These are phyloP conservation scores for Wickerhamomyces queroliae DNA, from an alignment of 805 yeast species.

Conservation along the genomic window DNA sequence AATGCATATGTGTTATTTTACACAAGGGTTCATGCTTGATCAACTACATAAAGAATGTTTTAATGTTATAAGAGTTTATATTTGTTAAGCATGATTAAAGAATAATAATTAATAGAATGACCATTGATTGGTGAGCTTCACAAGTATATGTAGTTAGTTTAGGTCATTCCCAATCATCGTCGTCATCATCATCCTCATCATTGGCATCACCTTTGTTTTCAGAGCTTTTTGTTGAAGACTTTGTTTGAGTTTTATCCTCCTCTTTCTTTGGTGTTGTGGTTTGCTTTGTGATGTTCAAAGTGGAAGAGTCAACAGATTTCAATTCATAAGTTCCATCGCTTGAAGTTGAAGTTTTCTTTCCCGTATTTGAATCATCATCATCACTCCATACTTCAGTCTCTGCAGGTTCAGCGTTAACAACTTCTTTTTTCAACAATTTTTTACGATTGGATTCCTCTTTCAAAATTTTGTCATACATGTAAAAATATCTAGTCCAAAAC, in stretches of 20 bases:
- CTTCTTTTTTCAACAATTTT: slow-evolving; percentile 41
- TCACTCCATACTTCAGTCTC: slow-evolving; percentile 42
- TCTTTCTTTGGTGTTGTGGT: slow-evolving; percentile 5
- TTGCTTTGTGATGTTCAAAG: slow-evolving; percentile 24
- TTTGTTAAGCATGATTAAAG: neutral
- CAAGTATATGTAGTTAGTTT: too few relatives aligned
- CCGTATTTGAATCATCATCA: too few relatives aligned
- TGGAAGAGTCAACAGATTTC: slow-evolving; percentile 31
- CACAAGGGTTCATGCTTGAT: slow-evolving; percentile 29
- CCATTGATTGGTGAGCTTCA: too few relatives aligned
- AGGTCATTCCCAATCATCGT: slow-evolving; percentile 55
- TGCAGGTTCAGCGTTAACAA: slow-evolving; percentile 19
- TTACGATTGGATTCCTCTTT: slow-evolving; percentile 64
- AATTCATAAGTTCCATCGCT: slow-evolving; percentile 36
- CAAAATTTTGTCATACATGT: slow-evolving; percentile 34
- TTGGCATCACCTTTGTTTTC: slow-evolving; percentile 10
- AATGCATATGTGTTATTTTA: slow-evolving; percentile 86
- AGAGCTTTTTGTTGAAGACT: neutral
- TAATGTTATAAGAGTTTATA: neutral
- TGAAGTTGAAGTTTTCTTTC: slow-evolving; percentile 27
- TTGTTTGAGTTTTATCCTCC: slow-evolving; percentile 4
- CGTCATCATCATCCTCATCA: slow-evolving; percentile 26
- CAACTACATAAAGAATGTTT: neutral
- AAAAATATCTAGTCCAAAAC: slow-evolving; percentile 42
- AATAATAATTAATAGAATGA: neutral